phyloP scores from a whole-genome alignment of 2,329 filamentous ascomycete species.

The Westerdykella aurantiaca region DNA sequence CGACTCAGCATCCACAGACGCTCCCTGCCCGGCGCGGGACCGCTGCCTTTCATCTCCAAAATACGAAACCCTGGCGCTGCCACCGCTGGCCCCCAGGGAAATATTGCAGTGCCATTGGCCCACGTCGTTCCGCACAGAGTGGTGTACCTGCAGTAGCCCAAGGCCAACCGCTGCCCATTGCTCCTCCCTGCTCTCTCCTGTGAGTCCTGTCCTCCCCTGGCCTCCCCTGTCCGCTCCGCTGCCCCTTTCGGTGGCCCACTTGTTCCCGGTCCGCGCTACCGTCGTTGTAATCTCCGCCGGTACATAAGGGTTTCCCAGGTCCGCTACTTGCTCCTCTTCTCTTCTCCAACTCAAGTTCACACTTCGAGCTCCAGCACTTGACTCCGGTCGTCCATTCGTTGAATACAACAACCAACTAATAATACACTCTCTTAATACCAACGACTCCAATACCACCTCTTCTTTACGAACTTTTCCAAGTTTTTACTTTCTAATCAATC shows the following conservation, averaged over 20 bases:
- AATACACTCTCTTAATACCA: constrained; percentile 37
- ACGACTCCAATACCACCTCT: constrained; percentile 13
- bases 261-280: constrained; percentile 31
- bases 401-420: constrained; percentile 26
- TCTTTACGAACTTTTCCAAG: constrained; percentile 11
- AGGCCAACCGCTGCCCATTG: constrained; percentile 21
- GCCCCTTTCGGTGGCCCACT: constrained; percentile 27
- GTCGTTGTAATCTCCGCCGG: constrained; percentile 33
- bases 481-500: constrained; percentile 28
- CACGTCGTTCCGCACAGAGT: constrained; percentile 17
- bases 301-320: constrained; percentile 29
- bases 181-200: constrained; percentile 4
- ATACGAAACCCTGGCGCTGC: constrained; percentile 28
- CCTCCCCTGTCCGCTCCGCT: constrained; percentile 10
- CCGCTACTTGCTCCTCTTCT: constrained; percentile 13
- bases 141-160: constrained; percentile 34
- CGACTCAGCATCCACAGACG: constrained; percentile 17
- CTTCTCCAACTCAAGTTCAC: constrained; percentile 31
- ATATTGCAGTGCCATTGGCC: constrained; percentile 22
- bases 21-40: constrained; percentile 2
- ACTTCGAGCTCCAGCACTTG: constrained; percentile 33
- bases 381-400: constrained; percentile 41
- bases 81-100: constrained; percentile 17
- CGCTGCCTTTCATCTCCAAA: constrained; percentile 24
- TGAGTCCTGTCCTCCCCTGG: constrained; percentile 19